Percentiles rank a stretch among this genome's conserved stretches.
Evolutionary conservation across 2,329 filamentous ascomycete genomes (phyloP).

Genomic region (Rhinocladiella mackenziei): DNA sequence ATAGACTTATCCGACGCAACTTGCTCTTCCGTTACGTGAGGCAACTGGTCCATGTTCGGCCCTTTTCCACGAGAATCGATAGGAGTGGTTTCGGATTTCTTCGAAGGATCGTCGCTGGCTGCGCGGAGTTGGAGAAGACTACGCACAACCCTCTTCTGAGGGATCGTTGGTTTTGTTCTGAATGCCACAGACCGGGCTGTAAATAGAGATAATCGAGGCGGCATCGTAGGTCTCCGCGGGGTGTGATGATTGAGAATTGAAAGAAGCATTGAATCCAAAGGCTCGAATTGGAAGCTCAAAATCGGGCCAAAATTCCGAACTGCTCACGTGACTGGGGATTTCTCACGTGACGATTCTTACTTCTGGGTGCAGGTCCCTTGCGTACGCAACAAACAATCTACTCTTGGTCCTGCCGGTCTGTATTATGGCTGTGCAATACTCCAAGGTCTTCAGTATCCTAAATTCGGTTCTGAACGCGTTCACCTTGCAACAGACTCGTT

Average conservation of each 20-base stretch:
- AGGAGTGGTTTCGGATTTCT: slow-evolving; percentile 28
- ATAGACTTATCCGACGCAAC: slow-evolving; percentile 56
- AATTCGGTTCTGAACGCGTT: too few species aligned
- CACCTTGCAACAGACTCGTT: too few species aligned
- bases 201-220: slow-evolving; percentile 52
- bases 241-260: background rate
- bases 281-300: slow-evolving; percentile 1
- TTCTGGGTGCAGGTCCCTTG: too few species aligned
- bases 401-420: too few species aligned
- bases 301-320: background rate
- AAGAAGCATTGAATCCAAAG: background rate
- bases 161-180: slow-evolving; percentile 27
- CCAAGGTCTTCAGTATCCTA: too few species aligned
- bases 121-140: slow-evolving; percentile 29
- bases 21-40: slow-evolving; percentile 63
- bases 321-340: too few species aligned
- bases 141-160: slow-evolving; percentile 25
- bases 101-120: slow-evolving; percentile 29
- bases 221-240: slow-evolving; percentile 42
- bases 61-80: slow-evolving; percentile 34
- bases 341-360: too few species aligned
- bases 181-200: slow-evolving; percentile 31
- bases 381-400: too few species aligned
- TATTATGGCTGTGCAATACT: too few species aligned
- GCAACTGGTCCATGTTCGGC: slow-evolving; percentile 51